Conservation (phyloP, 768 basidiomycete genomes). For the Mycena albidolilacea region DNA sequence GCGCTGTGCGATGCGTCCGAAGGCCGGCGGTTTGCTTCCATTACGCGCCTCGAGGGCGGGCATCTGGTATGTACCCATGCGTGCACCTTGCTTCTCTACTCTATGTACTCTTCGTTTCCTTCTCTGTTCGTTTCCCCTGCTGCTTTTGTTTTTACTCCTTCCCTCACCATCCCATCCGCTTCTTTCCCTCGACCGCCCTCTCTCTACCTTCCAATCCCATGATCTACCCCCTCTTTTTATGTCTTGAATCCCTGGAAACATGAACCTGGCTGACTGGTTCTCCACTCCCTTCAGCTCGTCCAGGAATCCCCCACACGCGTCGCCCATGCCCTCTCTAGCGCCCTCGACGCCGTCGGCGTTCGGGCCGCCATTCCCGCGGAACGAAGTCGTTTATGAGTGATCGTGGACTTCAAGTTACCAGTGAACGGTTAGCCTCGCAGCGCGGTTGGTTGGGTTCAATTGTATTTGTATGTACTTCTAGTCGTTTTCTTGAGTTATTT, state of each 20-base stretch:
- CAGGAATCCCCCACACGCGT: slow-evolving; percentile 61
- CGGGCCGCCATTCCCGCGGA: background rate
- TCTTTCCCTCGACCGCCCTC: background rate
- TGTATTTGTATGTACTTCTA: no score
- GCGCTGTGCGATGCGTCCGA: slow-evolving; percentile 52
- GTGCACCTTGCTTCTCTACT: no score
- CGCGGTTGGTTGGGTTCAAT: no score
- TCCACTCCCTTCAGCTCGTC: slow-evolving; percentile 50
- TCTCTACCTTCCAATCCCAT: background rate
- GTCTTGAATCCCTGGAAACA: no score
- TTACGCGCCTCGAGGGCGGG: slow-evolving; percentile 59
- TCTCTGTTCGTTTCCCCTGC: background rate
- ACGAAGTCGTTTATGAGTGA: background rate
- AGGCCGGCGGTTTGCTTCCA: slow-evolving; percentile 54
- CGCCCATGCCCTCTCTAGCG: slow-evolving; percentile 51
- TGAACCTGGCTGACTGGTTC: no score
- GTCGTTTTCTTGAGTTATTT: no score
- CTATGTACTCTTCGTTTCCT: no score
- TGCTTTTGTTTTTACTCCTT: background rate
- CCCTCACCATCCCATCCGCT: background rate
- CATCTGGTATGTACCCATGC: slow-evolving; percentile 56
- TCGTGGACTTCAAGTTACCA: no score
- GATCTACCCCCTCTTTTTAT: no score
- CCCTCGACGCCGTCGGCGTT: slow-evolving; percentile 46
- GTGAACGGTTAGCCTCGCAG: no score